A percentile compares a stretch with the other conserved stretches of the same genome.
These are phyloP conservation scores for Crataegus laevigata DNA, from an alignment of 306 rosid species.

Conservation along the genomic window DNA sequence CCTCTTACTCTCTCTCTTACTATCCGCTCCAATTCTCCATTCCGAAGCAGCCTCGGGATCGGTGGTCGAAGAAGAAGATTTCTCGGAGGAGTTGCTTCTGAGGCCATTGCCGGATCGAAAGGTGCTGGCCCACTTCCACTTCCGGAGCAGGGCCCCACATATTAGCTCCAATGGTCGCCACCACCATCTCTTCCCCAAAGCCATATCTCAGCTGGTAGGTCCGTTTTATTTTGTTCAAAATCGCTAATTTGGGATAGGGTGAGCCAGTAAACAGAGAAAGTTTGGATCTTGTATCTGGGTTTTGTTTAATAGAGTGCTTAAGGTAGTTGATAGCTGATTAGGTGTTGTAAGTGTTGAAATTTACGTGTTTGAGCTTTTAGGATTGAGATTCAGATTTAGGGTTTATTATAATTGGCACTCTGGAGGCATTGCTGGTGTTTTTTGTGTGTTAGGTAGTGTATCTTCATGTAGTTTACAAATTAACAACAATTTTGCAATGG, in stretches of 20 bases:
- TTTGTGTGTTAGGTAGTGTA: neutral
- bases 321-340: neutral
- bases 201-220: conserved; percentile 77
- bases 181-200: conserved; percentile 92
- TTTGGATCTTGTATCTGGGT: conserved; percentile 10
- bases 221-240: neutral
- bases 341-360: neutral
- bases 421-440: neutral
- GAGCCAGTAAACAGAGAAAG: neutral
- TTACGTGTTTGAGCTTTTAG: neutral
- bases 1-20: conserved; percentile 17
- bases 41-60: conserved; percentile 24
- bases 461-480: neutral
- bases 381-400: neutral
- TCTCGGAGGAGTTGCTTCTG: conserved; percentile 78
- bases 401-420: neutral
- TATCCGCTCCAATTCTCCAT: conserved; percentile 13
- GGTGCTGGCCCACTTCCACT: conserved; percentile 78
- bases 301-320: neutral
- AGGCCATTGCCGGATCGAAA: conserved; percentile 88
- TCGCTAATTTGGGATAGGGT: neutral
- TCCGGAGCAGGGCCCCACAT: conserved; percentile 54
- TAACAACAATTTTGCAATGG: neutral
- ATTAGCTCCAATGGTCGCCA: conserved; percentile 49
- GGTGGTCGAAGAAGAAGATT: conserved; percentile 40